Evolutionary conservation across 2,329 filamentous ascomycete genomes (phyloP).

Genomic region (Davidsoniella neocaledoniae): DNA sequence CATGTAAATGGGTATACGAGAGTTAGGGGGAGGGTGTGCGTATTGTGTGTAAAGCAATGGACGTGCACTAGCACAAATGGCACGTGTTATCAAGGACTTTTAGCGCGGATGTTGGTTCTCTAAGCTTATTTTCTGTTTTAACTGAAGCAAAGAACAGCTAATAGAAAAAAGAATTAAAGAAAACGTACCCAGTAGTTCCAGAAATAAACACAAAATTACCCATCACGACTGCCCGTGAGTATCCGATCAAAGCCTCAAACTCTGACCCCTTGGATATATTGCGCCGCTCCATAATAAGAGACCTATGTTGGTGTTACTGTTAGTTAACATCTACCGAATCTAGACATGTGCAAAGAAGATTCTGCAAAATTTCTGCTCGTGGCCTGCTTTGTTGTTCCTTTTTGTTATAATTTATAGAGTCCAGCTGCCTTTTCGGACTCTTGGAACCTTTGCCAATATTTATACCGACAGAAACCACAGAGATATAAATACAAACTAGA

Average conservation of each 20-base stretch:
- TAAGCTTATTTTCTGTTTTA: no score
- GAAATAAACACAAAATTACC: conserved; percentile 37
- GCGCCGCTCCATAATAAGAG: not conserved
- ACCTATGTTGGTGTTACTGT: not conserved
- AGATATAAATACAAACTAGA: no score
- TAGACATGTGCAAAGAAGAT: not conserved
- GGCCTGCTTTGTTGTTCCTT: no score
- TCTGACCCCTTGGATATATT: conserved; percentile 30
- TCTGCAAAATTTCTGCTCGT: not conserved
- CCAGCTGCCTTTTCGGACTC: no score
- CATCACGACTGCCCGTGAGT: conserved; percentile 35
- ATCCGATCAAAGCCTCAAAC: conserved; percentile 36
- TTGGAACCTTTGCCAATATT: no score
- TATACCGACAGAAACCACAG: no score
- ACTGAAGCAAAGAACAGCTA: not conserved
- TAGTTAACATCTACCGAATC: not conserved
- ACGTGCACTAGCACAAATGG: not conserved
- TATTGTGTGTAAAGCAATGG: not conserved
- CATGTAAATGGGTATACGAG: no score
- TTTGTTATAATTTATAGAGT: not conserved
- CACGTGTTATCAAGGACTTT: not conserved
- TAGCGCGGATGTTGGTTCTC: not conserved
- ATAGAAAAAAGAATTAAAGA: not conserved
- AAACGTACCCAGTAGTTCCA: conserved; percentile 33
- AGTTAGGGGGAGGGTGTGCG: not conserved